phyloP scores from a whole-genome alignment of 2,329 filamentous ascomycete genomes.

The Botrytis squamosa region DNA sequence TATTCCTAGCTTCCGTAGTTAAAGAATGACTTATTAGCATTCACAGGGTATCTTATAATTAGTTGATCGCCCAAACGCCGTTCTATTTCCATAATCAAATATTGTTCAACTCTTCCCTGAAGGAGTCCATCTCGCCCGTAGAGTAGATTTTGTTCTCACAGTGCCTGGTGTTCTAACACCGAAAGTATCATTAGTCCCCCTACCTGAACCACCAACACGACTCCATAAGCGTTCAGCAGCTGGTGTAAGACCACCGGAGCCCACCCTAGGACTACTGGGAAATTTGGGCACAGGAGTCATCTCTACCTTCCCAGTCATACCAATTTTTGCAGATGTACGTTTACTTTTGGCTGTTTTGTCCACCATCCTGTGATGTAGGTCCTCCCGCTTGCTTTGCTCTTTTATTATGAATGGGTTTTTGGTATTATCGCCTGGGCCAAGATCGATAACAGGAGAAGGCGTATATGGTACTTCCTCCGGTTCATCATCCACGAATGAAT shows the following conservation, averaged over 20 bases:
- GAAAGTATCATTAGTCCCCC: slow-evolving; percentile 33
- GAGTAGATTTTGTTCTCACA: slow-evolving; percentile 33
- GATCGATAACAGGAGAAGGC: slow-evolving; percentile 50
- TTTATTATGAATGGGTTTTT: slow-evolving; percentile 80
- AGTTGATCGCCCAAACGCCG: neutral
- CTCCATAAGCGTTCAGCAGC: slow-evolving; percentile 69
- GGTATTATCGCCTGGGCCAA: slow-evolving; percentile 59
- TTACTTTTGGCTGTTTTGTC: slow-evolving; percentile 76
- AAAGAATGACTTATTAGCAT: neutral
- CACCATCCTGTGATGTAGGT: slow-evolving; percentile 81
- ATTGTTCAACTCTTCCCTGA: slow-evolving; percentile 4
- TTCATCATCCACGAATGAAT: slow-evolving; percentile 88
- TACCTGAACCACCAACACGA: slow-evolving; percentile 51
- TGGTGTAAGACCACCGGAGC: slow-evolving; percentile 61
- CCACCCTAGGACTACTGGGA: slow-evolving; percentile 60
- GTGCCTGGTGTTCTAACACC: slow-evolving; percentile 33
- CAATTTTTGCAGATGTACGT: slow-evolving; percentile 57
- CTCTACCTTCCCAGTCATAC: slow-evolving; percentile 58
- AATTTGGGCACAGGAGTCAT: slow-evolving; percentile 67
- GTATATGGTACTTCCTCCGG: slow-evolving; percentile 49
- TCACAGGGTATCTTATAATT: slow-evolving; percentile 16
- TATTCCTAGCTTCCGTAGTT: neutral
- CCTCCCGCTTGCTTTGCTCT: slow-evolving; percentile 73
- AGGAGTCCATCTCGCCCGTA: slow-evolving; percentile 36
- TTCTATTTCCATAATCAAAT: neutral